Evolutionary conservation across 768 basidiomycete genomes (phyloP), one percentile per base, ranked within the genome.

Genomic region (Mycena galopus): DNA sequence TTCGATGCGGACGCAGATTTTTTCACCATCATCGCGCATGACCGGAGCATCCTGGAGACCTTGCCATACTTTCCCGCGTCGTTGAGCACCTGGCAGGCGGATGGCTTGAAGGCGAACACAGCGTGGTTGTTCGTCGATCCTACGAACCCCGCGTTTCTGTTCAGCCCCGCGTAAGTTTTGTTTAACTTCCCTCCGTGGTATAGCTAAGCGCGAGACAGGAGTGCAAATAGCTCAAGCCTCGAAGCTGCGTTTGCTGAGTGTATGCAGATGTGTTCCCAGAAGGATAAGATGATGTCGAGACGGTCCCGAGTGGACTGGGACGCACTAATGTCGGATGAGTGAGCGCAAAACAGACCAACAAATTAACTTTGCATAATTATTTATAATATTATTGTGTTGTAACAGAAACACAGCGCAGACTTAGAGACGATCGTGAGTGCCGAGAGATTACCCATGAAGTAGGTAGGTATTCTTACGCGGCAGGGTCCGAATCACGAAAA

Each of bases 1-100:
- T 57, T 75, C 55, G 76, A 77, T 33, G 72, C 72, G 30, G 71
- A 75, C 32, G 25, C 64, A 12, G 74, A 77, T 37, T 69, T 77
- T 16, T 58, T 77, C 33, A 60, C 60, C 12, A 35, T 77, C 17
- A 42, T 75, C 27, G 35, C 74, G 47, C 76, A 77, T 27, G 76
- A 77, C 58, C 27, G 35, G 4, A 77, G 73, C 37, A 21, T 76
- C 0, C 14, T 8, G 21, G 67, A 21, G 21, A 37, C 53, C 0
- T 50, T 75, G 12, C 70, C 67, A 50, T 64, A 63, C 21, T 73
- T 75, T 60, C 71, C 74, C 12, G 68, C 47, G 32, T 69, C 66
- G n/a, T 32, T 75, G 19, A 39, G n/a, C 10, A 60, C 17, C 1
- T 75, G 74, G 74, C 33, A 75, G 60, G 57, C 39, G 8, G 25